Evolutionary conservation across 2,329 filamentous ascomycete species (phyloP), one percentile per base, ranked within the genome.

Genomic region (Alternaria burnsii): DNA sequence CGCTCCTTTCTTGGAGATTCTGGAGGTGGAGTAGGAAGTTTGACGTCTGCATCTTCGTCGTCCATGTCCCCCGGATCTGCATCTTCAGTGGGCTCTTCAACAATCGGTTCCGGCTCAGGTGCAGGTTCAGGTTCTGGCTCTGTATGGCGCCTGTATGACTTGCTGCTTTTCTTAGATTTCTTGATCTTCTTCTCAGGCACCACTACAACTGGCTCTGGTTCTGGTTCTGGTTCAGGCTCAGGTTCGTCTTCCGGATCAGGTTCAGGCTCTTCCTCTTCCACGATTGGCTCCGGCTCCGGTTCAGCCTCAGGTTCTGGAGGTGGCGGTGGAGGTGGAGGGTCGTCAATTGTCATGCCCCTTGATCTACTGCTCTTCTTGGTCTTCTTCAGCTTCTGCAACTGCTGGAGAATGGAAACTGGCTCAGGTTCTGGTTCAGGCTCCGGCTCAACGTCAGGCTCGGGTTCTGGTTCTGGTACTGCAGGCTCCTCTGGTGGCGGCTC

Each of bases 1-100:
- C 93, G 90, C 65, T 96, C 91, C 75, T 91, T 96, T 79, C 88
- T 87, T 61, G 70, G 69, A 12, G 67, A 61, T 54, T 86, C 84
- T 10, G 82, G 81, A 8, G 71, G 73, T 50, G 85, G 84, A 26
- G 84, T 85, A 10, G 83, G 83, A 34, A 82, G 79, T 57, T 78
- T 77, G 12, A 58, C 61, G 16, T 69, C 65, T n/a, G 65, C 70
- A n/a, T 70, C 73, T 24, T 72, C 68, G 43, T 69, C 61, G 46
- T 75, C 67, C 43, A 77, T 65, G 22, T 62, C 58, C 20, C 59
- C 62, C 47, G 71, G 65, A 28, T 75, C 71, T 34, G 66, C 61
- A 50, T 74, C 72, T 38, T 61, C 62, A 44, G 63, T 56, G 4
- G 54, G 61, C 58, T 72, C 67, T 22, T 67, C 61, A 50, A 67